phyloP scores from a whole-genome alignment of 768 basidiomycete genomes.

The Suillus subluteus region DNA sequence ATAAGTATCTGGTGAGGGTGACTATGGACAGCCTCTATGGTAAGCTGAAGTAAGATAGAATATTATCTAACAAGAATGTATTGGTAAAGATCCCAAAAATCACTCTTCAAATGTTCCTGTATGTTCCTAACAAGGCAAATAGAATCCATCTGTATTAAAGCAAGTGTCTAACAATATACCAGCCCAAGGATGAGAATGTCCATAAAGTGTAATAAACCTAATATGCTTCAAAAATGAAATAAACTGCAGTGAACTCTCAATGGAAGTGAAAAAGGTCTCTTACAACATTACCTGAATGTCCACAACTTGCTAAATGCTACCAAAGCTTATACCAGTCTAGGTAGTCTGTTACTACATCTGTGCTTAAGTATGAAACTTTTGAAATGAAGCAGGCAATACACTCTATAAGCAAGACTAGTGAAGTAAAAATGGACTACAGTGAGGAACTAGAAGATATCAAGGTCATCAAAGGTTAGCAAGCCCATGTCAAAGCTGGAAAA shows the following conservation, averaged over 20 bases:
- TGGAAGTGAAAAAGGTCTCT: background rate
- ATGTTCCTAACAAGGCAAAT: background rate
- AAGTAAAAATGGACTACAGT: background rate
- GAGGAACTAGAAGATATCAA: constrained; percentile 10
- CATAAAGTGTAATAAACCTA: background rate
- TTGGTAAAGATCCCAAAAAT: background rate
- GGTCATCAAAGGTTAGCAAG: constrained; percentile 16
- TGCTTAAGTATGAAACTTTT: background rate
- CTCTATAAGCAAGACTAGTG: background rate
- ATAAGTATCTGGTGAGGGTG: background rate
- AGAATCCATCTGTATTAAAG: background rate
- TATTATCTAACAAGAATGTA: background rate
- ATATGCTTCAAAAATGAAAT: background rate
- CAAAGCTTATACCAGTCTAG: constrained; percentile 5
- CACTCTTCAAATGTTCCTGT: background rate
- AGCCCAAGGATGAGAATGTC: background rate
- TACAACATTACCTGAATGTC: constrained; percentile 1
- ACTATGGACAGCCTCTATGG: background rate
- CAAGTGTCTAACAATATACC: background rate
- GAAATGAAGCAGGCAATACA: background rate
- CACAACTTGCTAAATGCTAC: background rate
- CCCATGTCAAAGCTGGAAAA: constrained; percentile 3
- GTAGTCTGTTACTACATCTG: background rate
- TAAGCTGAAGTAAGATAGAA: background rate
- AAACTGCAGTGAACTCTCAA: background rate